phyloP scores from a whole-genome alignment of 139 green algal genomes.

The Raphidocelis subcapitata region DNA sequence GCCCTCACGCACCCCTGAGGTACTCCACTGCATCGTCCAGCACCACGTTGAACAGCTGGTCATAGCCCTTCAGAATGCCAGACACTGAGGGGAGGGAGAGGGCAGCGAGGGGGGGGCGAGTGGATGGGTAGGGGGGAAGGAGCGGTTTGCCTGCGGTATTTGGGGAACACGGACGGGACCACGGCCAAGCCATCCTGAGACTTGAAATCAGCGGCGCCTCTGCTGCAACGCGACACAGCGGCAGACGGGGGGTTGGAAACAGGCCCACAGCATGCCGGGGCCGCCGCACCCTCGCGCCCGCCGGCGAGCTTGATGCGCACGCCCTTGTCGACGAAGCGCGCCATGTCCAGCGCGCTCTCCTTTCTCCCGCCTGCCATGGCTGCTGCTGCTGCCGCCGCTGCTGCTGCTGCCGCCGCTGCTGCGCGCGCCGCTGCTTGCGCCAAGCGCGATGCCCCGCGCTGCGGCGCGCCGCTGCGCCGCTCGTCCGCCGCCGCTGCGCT shows the following conservation, averaged over 20 bases:
- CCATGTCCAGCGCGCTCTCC: slow-evolving; percentile 92
- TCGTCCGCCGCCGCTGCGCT: too few relatives aligned
- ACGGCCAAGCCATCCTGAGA: too few relatives aligned
- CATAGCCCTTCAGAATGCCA: slow-evolving; percentile 94
- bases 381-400: slow-evolving; percentile 1
- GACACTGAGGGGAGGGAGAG: slow-evolving; percentile 35
- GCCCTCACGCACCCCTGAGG: slow-evolving; percentile 71
- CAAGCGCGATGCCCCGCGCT: too few relatives aligned
- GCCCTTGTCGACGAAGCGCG: slow-evolving; percentile 94
- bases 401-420: not conserved
- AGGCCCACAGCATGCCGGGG: not conserved
- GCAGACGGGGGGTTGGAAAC: not conserved
- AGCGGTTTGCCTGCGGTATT: too few relatives aligned
- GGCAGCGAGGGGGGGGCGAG: not conserved
- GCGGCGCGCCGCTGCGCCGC: too few relatives aligned
- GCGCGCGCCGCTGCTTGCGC: not conserved
- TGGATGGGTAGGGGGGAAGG: too few relatives aligned
- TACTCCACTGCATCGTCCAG: slow-evolving; percentile 93
- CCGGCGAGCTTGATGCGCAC: slow-evolving; percentile 94
- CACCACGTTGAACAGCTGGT: slow-evolving; percentile 98
- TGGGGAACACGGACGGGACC: too few relatives aligned
- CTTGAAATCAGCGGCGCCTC: too few relatives aligned
- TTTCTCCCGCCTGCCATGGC: slow-evolving; percentile 76
- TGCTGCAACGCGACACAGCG: too few relatives aligned
- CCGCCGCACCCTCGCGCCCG: slow-evolving; percentile 81